Evolutionary conservation across 208 protist species (phyloP).

Genomic region (Crithidia sp.): DNA sequence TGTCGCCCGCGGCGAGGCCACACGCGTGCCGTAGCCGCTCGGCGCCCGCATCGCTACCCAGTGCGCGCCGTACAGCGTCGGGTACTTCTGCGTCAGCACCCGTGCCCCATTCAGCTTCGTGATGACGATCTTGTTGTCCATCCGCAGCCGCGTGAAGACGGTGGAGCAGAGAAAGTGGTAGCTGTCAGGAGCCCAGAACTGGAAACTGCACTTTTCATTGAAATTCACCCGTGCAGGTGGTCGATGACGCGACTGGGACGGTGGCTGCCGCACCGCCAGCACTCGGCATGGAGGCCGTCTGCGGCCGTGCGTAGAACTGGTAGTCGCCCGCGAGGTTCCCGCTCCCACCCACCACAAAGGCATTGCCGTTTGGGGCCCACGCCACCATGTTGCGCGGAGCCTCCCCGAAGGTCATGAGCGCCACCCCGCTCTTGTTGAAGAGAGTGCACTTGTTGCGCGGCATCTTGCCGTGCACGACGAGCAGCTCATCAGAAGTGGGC

Average conservation of each 20-base stretch:
- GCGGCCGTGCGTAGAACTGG: constrained; percentile 62
- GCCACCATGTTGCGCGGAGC: constrained; percentile 82
- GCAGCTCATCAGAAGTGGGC: constrained; percentile 75
- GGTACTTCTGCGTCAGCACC: constrained; percentile 74
- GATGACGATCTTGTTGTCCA: constrained; percentile 87
- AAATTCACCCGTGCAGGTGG: constrained; percentile 66
- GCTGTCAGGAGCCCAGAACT: constrained; percentile 82
- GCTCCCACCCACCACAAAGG: constrained; percentile 83
- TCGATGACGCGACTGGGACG: constrained; percentile 14
- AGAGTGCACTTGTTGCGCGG: constrained; percentile 90
- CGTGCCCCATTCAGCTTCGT: constrained; percentile 77
- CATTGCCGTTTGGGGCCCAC: constrained; percentile 78
- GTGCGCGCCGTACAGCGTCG: constrained; percentile 78
- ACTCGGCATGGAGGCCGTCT: constrained; percentile 2
- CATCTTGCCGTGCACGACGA: constrained; percentile 91
- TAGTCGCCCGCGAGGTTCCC: constrained; percentile 91
- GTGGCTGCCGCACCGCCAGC: constrained; percentile 1
- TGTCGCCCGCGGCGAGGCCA: constrained; percentile 44
- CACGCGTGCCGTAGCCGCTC: constrained; percentile 42
- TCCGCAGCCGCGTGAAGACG: constrained; percentile 82
- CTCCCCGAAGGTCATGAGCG: constrained; percentile 87
- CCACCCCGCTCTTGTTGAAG: constrained; percentile 75
- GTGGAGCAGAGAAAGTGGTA: constrained; percentile 83
- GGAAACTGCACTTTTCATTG: constrained; percentile 90
- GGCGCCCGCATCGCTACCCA: constrained; percentile 63